Percentiles rank a stretch among this genome's conserved stretches.
Conservation (phyloP, 805 yeast species). For the Millerago galiae region DNA sequence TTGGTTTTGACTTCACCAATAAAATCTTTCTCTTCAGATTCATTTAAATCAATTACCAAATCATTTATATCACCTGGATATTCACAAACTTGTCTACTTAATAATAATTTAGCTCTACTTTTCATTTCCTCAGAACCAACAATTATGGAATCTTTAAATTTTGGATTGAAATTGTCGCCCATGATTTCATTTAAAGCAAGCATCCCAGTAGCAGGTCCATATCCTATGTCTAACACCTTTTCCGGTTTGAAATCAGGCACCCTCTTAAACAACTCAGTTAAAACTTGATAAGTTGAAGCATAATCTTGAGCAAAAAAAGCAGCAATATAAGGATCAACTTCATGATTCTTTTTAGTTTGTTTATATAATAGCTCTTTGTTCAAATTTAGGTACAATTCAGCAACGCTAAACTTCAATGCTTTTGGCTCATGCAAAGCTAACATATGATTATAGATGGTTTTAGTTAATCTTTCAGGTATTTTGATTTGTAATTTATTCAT, state of each 20-base stretch:
- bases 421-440: constrained; percentile 56
- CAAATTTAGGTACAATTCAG: constrained; percentile 45
- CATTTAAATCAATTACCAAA: constrained; percentile 9
- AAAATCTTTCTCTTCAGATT: constrained; percentile 20
- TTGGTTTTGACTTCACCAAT: constrained; percentile 53
- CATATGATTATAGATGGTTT: constrained; percentile 59
- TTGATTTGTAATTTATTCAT: constrained; percentile 41
- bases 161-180: constrained; percentile 58
- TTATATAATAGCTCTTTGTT: constrained; percentile 48
- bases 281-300: constrained; percentile 57
- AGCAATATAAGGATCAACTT: constrained; percentile 76
- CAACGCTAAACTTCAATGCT: constrained; percentile 55
- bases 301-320: constrained; percentile 78
- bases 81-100: constrained; percentile 64
- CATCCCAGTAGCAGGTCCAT: constrained; percentile 91
- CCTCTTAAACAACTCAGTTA: constrained; percentile 58
- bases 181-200: constrained; percentile 79
- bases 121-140: constrained; percentile 59
- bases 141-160: constrained; percentile 62
- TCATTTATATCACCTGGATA: constrained; percentile 23
- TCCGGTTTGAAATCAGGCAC: constrained; percentile 57
- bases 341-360: constrained; percentile 37
- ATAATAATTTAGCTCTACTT: constrained; percentile 67
- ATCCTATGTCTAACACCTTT: constrained; percentile 70
- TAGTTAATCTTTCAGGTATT: constrained; percentile 52